These are phyloP conservation scores for Ceratocystiopsis minuta DNA, from an alignment of 2,329 filamentous ascomycete genomes.

Conservation along the genomic window DNA sequence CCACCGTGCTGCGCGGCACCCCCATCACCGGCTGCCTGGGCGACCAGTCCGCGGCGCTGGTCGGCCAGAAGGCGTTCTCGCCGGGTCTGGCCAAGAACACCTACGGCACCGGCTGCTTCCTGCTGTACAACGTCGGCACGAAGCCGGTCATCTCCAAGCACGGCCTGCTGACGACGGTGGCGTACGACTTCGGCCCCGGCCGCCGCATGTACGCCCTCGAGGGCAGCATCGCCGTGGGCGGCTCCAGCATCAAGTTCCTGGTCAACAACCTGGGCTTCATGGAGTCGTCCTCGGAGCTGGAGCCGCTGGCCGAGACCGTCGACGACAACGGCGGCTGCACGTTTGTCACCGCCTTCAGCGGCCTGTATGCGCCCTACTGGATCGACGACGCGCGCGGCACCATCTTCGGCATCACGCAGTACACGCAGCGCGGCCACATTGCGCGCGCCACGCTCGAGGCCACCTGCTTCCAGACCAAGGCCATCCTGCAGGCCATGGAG, in stretches of 20 bases:
- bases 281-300: conserved; percentile 29
- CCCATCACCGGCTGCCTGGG: conserved; percentile 71
- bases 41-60: conserved; percentile 71
- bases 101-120: conserved; percentile 76
- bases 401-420: conserved; percentile 70
- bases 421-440: conserved; percentile 73
- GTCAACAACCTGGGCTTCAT: conserved; percentile 47
- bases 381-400: conserved; percentile 85
- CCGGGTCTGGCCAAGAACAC: conserved; percentile 79
- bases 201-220: conserved; percentile 60
- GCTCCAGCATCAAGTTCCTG: conserved; percentile 64
- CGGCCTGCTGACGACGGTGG: conserved; percentile 68
- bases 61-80: conserved; percentile 69
- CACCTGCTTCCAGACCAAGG: conserved; percentile 82
- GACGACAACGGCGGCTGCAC: conserved; percentile 67
- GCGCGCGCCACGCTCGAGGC: conserved; percentile 80
- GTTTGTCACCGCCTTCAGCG: conserved; percentile 80
- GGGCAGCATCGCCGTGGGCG: conserved; percentile 68
- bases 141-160: conserved; percentile 72
- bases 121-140: conserved; percentile 73
- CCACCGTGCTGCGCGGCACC: conserved; percentile 47
- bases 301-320: conserved; percentile 32
- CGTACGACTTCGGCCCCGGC: conserved; percentile 54
- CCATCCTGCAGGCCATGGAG: conserved; percentile 82
- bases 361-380: conserved; percentile 86